A percentile compares a stretch with the other conserved stretches of the same genome.
These are phyloP conservation scores for Fragilariopsis cylindrus DNA, from an alignment of 108 stramenopile species.

Conservation along the genomic window DNA sequence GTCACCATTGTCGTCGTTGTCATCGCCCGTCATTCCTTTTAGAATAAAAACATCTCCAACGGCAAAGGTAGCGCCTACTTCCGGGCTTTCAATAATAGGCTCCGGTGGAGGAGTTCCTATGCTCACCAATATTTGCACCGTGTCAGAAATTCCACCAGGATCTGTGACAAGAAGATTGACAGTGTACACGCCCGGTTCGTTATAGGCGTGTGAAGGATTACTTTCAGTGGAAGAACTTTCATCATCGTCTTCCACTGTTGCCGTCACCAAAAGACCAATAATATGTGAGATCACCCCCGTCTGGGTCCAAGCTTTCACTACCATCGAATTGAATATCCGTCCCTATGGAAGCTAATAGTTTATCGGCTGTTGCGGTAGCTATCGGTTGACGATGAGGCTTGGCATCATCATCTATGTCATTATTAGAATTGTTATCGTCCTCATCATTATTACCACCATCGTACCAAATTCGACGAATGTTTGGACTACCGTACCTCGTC, in stretches of 20 bases:
- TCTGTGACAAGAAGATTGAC: conserved; percentile 25
- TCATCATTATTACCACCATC: neutral
- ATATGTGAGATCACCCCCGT: conserved; percentile 28
- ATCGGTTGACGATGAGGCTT: neutral
- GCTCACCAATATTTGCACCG: neutral
- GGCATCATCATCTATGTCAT: neutral
- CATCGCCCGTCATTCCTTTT: conserved; percentile 21
- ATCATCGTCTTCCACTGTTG: neutral
- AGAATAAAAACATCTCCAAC: conserved; percentile 33
- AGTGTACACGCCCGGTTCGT: conserved; percentile 8
- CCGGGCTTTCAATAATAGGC: conserved; percentile 1
- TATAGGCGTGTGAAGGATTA: conserved; percentile 6
- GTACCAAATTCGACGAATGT: neutral
- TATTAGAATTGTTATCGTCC: too few species aligned
- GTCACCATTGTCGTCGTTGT: conserved; percentile 13
- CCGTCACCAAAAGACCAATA: conserved; percentile 34
- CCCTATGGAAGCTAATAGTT: conserved; percentile 18
- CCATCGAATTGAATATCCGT: conserved; percentile 34
- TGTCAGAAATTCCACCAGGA: neutral
- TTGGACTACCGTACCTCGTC: neutral
- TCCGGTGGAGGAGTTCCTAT: conserved; percentile 15
- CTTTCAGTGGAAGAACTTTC: neutral
- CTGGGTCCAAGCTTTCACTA: conserved; percentile 26
- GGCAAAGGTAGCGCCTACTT: conserved; percentile 16
- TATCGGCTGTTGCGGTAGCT: conserved; percentile 4